These are phyloP conservation scores for Deuterostichococcus epilithicus DNA, from an alignment of 139 green algal genomes.

Conservation along the genomic window DNA sequence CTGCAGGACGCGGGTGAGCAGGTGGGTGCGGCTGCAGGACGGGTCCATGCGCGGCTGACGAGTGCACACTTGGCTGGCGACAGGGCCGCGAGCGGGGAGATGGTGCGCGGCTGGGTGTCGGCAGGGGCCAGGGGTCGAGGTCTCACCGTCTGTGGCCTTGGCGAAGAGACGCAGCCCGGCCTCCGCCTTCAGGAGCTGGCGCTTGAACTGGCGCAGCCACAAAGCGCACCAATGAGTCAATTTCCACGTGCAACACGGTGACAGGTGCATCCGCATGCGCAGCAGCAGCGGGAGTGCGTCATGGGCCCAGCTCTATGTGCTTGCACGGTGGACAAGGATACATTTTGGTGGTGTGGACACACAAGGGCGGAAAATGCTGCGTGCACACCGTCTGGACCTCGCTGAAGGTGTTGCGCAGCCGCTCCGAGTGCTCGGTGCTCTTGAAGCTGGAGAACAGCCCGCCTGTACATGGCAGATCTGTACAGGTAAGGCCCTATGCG, in stretches of 20 bases:
- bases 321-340: too few relatives aligned
- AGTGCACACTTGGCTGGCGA: neutral
- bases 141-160: neutral
- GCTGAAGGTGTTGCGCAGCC: neutral
- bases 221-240: too few relatives aligned
- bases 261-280: neutral
- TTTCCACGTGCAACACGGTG: too few relatives aligned
- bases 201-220: neutral
- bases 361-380: neutral
- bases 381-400: neutral
- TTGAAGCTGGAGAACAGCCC: neutral
- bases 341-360: neutral
- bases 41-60: too few relatives aligned
- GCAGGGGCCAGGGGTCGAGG: neutral
- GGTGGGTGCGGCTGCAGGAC: too few relatives aligned
- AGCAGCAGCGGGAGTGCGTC: neutral
- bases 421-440: neutral
- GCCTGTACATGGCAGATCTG: neutral
- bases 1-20: too few relatives aligned
- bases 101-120: neutral
- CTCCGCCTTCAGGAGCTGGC: neutral
- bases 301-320: too few relatives aligned
- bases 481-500: neutral
- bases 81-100: neutral
- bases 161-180: neutral